phyloP scores from a whole-genome alignment of 345 rosid species.

The Heritiera fomes region DNA sequence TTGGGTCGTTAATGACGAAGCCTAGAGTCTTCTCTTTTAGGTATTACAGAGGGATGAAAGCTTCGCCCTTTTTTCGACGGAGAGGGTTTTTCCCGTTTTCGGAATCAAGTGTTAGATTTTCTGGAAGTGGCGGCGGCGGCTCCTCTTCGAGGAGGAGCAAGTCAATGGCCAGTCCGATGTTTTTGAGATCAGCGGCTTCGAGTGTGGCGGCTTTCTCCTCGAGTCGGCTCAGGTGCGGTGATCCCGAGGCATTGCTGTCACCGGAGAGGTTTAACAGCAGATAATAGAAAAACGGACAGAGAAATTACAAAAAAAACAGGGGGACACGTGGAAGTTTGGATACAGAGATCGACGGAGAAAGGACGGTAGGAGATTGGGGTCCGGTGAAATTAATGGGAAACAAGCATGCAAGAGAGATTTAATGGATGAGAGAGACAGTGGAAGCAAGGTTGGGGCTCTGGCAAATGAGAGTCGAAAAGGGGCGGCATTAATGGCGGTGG shows the following conservation, averaged over 20 bases:
- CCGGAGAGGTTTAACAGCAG: conserved; percentile 85
- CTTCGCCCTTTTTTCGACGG: conserved; percentile 70
- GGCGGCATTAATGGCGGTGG: conserved; percentile 31
- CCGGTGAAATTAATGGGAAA: conserved; percentile 27
- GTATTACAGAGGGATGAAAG: conserved; percentile 58
- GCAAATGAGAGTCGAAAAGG: conserved; percentile 30
- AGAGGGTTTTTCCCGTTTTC: conserved; percentile 70
- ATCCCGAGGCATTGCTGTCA: conserved; percentile 92
- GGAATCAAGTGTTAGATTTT: conserved; percentile 55
- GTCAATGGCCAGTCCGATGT: conserved; percentile 87
- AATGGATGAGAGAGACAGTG: conserved; percentile 23
- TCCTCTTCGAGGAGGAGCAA: conserved; percentile 64
- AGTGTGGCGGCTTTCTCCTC: conserved; percentile 59
- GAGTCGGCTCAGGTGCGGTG: conserved; percentile 90
- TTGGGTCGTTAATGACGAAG: conserved; percentile 66
- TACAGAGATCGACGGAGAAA: conserved; percentile 25
- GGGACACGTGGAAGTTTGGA: conserved; percentile 65
- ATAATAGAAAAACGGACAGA: conserved; percentile 10
- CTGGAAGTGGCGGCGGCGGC: conserved; percentile 49
- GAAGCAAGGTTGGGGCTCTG: neutral
- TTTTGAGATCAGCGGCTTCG: conserved; percentile 40
- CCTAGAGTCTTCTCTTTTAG: conserved; percentile 79
- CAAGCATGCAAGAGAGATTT: conserved; percentile 16
- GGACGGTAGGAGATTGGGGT: conserved; percentile 27
- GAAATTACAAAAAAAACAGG: no score